Evolutionary conservation across 129 eudicot species (phyloP).

Genomic region (Tanacetum coccineum): DNA sequence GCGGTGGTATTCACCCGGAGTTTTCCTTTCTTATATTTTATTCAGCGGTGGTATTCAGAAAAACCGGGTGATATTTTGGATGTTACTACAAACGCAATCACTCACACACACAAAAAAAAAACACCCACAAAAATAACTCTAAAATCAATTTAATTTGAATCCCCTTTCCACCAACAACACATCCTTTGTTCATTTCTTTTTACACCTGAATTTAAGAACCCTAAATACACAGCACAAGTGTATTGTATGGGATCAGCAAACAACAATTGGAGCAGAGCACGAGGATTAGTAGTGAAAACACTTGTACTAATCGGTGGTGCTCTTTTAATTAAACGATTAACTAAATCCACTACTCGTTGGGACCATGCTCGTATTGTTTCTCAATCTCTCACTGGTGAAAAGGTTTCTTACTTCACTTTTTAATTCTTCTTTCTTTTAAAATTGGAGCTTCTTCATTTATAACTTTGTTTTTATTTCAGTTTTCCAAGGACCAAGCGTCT

Average conservation of each 20-base stretch:
- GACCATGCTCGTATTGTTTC: slow-evolving; percentile 95
- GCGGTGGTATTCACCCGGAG: no score
- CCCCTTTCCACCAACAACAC: not conserved
- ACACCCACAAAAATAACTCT: no score
- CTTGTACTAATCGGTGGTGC: slow-evolving; percentile 86
- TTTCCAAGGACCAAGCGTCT: slow-evolving; percentile 68
- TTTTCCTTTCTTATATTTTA: no score
- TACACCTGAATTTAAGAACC: slow-evolving; percentile 1
- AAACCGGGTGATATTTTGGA: no score
- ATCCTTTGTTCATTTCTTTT: no score
- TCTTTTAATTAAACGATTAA: slow-evolving; percentile 67
- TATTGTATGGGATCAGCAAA: slow-evolving; percentile 47
- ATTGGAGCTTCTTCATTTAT: not conserved
- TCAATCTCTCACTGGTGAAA: slow-evolving; percentile 78
- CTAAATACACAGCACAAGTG: slow-evolving; percentile 37
- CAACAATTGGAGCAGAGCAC: slow-evolving; percentile 72
- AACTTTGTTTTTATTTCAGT: slow-evolving; percentile 17
- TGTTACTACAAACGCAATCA: no score
- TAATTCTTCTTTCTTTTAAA: not conserved
- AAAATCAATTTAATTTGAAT: no score
- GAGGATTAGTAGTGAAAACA: slow-evolving; percentile 73
- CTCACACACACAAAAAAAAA: no score
- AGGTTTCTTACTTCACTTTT: slow-evolving; percentile 31
- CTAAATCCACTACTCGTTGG: slow-evolving; percentile 98
- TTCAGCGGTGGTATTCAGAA: no score